Conservation (phyloP, 352 stramenopile genomes). For the Globisporangium paddicum region DNA sequence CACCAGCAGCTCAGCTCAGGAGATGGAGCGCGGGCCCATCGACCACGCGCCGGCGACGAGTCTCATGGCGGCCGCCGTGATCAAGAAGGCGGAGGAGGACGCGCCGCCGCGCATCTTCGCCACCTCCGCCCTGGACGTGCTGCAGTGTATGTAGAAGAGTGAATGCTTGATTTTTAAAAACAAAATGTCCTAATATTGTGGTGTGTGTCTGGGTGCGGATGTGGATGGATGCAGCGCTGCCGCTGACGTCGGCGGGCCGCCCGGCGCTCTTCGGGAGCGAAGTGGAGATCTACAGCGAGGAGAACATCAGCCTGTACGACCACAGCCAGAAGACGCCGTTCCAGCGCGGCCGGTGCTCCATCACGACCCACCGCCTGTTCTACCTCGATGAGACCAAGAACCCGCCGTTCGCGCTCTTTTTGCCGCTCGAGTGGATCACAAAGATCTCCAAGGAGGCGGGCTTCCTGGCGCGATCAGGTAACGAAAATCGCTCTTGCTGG, state of each 20-base stretch:
- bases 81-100: slow-evolving; percentile 12
- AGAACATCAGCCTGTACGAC: slow-evolving; percentile 82
- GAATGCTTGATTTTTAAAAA: too few species aligned
- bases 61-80: background rate
- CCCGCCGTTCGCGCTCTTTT: slow-evolving; percentile 54
- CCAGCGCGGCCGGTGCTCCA: slow-evolving; percentile 60
- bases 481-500: background rate
- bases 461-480: slow-evolving; percentile 70
- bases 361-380: slow-evolving; percentile 83
- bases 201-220: too few species aligned
- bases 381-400: slow-evolving; percentile 62
- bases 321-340: slow-evolving; percentile 71
- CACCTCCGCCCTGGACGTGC: slow-evolving; percentile 52
- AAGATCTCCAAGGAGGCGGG: slow-evolving; percentile 74
- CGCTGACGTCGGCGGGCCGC: slow-evolving; percentile 61
- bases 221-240: slow-evolving; percentile 35
- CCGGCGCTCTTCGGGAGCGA: slow-evolving; percentile 73
- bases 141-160: slow-evolving; percentile 42
- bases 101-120: slow-evolving; percentile 1
- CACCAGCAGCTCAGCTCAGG: background rate
- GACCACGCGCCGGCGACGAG: background rate
- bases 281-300: slow-evolving; percentile 87
- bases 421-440: slow-evolving; percentile 70
- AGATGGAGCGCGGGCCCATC: background rate
- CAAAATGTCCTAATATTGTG: too few species aligned